Percentiles rank a stretch among this genome's conserved stretches.
phyloP scores from a whole-genome alignment of 352 stramenopile genomes.

The Globisporangium paroecandrum region DNA sequence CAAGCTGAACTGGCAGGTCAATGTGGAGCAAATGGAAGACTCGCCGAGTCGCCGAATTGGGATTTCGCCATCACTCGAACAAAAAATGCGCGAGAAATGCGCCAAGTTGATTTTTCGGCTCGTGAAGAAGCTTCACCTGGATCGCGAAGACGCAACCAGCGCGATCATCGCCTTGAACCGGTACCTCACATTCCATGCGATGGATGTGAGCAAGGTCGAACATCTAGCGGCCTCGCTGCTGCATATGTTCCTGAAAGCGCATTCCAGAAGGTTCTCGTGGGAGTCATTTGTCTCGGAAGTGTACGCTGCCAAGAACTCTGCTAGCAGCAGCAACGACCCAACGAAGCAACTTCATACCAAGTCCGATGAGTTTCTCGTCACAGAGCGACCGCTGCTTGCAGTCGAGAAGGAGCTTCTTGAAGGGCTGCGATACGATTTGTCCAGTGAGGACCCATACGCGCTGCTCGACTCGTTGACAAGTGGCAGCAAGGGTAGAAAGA shows the following conservation, averaged over 20 bases:
- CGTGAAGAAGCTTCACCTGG: constrained; percentile 53
- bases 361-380: constrained; percentile 48
- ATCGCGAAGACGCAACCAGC: constrained; percentile 69
- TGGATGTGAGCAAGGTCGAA: constrained; percentile 61
- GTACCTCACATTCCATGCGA: constrained; percentile 74
- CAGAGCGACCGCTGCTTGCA: constrained; percentile 57
- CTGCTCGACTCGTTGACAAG: constrained; percentile 68
- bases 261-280: constrained; percentile 57
- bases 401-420: constrained; percentile 65
- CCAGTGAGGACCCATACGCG: constrained; percentile 61
- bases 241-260: constrained; percentile 73
- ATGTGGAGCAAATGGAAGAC: constrained; percentile 46
- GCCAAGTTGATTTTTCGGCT: constrained; percentile 64
- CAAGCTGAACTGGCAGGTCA: constrained; percentile 75
- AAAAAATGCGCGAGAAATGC: constrained; percentile 59
- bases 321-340: constrained; percentile 17
- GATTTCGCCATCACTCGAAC: constrained; percentile 65
- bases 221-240: constrained; percentile 66
- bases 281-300: constrained; percentile 66
- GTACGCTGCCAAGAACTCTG: constrained; percentile 52
- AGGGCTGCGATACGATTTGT: constrained; percentile 72
- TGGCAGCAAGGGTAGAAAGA: constrained; percentile 39
- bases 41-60: constrained; percentile 52
- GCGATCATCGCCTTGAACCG: constrained; percentile 74
- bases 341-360: constrained; percentile 19